Evolutionary conservation across 1,139 yeast species (phyloP).

Genomic region (Nadsonia commutata): DNA sequence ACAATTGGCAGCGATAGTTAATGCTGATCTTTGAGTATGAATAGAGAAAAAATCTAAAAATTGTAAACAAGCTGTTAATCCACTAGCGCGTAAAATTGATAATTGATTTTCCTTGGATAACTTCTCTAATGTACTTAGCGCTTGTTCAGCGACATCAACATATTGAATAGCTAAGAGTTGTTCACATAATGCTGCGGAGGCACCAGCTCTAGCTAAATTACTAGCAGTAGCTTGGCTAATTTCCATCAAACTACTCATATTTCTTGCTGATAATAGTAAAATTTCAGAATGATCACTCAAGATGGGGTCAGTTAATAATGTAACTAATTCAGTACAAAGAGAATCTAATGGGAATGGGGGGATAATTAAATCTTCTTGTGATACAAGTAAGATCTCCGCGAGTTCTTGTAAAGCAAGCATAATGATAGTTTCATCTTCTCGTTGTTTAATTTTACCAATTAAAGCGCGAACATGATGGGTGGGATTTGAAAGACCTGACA

Average conservation of each 20-base stretch:
- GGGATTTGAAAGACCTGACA: conserved; percentile 28
- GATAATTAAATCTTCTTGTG: conserved; percentile 22
- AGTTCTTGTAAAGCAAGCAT: conserved; percentile 27
- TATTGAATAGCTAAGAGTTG: conserved; percentile 63
- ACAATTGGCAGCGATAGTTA: conserved; percentile 64
- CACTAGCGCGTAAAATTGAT: conserved; percentile 32
- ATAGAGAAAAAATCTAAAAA: conserved; percentile 79
- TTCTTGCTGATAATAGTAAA: conserved; percentile 72
- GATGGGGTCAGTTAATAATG: conserved; percentile 42
- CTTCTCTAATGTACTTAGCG: conserved; percentile 31
- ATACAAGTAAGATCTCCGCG: conserved; percentile 23
- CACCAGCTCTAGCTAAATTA: conserved; percentile 51
- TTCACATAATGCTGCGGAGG: conserved; percentile 49
- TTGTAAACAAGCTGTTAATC: conserved; percentile 52
- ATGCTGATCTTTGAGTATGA: conserved; percentile 78
- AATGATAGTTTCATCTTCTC: conserved; percentile 31
- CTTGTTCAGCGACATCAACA: conserved; percentile 89
- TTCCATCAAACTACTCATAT: conserved; percentile 70
- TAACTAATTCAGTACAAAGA: conserved; percentile 41
- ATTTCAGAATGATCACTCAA: conserved; percentile 60
- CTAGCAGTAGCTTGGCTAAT: conserved; percentile 54
- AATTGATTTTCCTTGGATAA: conserved; percentile 24
- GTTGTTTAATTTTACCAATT: conserved; percentile 19
- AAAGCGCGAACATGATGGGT: conserved; percentile 16
- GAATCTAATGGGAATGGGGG: conserved; percentile 41